Percentiles rank a stretch among this genome's conserved stretches.
phyloP scores from a whole-genome alignment of 164 flowering plant species.

The Vitis rupestris region DNA sequence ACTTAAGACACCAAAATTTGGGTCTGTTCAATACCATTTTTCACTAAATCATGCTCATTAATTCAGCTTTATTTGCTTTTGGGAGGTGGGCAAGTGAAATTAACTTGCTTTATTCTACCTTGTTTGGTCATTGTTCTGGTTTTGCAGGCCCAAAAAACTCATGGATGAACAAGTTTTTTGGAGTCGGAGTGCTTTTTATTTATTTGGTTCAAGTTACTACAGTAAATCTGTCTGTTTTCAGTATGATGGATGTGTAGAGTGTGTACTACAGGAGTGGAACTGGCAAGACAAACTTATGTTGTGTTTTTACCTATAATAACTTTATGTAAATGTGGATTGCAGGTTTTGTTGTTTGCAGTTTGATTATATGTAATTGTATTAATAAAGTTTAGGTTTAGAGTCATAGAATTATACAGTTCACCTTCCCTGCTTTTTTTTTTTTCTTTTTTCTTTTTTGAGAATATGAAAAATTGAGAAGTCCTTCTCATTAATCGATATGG shows the following conservation, averaged over 20 bases:
- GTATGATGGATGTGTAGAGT: not conserved
- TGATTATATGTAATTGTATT: not conserved
- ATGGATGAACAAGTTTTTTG: constrained; percentile 16
- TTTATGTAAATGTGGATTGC: not conserved
- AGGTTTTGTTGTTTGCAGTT: constrained; percentile 1
- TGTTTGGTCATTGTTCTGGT: not conserved
- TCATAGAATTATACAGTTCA: not conserved
- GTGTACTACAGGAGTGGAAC: not conserved
- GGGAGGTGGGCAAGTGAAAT: too few species aligned
- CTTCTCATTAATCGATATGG: too few species aligned
- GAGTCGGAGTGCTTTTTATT: not conserved
- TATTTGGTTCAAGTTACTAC: not conserved
- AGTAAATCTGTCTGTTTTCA: not conserved
- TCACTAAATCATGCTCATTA: too few species aligned
- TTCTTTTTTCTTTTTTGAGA: not conserved
- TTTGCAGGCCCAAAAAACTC: constrained; percentile 25
- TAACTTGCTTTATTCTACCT: not conserved
- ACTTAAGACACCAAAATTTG: too few species aligned
- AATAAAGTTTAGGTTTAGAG: not conserved
- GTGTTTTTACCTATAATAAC: not conserved
- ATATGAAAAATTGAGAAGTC: not conserved
- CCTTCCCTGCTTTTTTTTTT: not conserved
- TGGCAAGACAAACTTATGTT: not conserved
- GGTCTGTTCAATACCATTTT: too few species aligned
- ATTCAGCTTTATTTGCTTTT: not conserved